These are phyloP conservation scores for Fusarium xyrophilum DNA, from an alignment of 2,329 filamentous ascomycete species.

Conservation along the genomic window DNA sequence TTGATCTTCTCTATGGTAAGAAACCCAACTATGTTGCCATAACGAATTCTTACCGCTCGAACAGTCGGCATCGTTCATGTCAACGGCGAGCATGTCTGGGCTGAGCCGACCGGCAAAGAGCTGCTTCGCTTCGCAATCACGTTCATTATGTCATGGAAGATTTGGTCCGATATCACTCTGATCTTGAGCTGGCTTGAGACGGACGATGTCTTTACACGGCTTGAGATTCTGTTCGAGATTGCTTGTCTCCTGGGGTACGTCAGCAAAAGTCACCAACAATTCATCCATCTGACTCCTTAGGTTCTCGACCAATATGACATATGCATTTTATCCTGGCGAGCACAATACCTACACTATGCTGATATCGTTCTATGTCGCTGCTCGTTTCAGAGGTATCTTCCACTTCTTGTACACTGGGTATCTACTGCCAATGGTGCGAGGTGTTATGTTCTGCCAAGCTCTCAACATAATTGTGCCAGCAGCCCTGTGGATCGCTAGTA, in stretches of 20 bases:
- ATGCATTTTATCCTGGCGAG: conserved; percentile 56
- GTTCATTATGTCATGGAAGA: conserved; percentile 69
- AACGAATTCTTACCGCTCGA: background rate
- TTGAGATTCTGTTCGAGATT: conserved; percentile 67
- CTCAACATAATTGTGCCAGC: conserved; percentile 55
- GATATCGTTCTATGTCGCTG: conserved; percentile 66
- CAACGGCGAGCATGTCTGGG: conserved; percentile 66
- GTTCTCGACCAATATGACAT: conserved; percentile 68
- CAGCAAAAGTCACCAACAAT: background rate
- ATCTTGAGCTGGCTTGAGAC: conserved; percentile 68
- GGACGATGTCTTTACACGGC: conserved; percentile 65
- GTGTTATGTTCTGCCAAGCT: conserved; percentile 59
- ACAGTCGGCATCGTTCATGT: conserved; percentile 67
- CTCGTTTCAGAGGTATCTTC: conserved; percentile 59
- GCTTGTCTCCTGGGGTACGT: conserved; percentile 63
- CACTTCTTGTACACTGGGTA: conserved; percentile 56
- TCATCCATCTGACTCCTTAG: conserved; percentile 32
- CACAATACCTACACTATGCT: conserved; percentile 63
- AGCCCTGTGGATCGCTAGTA: conserved; percentile 66
- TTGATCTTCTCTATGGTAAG: conserved; percentile 64
- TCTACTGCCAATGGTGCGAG: conserved; percentile 64
- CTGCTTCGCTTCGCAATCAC: conserved; percentile 67
- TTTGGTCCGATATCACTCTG: conserved; percentile 66
- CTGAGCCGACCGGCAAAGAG: conserved; percentile 60
- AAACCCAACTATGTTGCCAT: background rate